These are phyloP conservation scores for Globisporangium radiosum DNA, from an alignment of 352 stramenopile genomes.

Conservation along the genomic window DNA sequence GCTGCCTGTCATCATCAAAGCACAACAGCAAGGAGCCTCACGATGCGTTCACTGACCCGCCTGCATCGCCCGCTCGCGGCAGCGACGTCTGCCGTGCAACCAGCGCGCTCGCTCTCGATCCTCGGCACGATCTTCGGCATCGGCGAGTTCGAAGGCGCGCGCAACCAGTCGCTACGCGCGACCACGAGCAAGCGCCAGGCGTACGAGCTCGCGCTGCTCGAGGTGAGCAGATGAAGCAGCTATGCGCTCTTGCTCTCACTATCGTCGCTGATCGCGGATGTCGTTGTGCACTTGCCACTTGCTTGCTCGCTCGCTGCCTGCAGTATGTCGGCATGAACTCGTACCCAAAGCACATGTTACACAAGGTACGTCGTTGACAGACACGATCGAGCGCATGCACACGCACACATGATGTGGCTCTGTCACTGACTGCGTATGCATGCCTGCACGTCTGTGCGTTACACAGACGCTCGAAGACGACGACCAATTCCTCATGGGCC, in stretches of 20 bases:
- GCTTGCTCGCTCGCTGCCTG: background rate
- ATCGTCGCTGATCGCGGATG: too few relatives aligned
- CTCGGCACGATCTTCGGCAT: constrained; percentile 76
- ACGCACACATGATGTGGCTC: background rate
- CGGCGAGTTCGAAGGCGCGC: constrained; percentile 68
- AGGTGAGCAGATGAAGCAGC: constrained; percentile 17
- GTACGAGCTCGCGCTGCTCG: constrained; percentile 62
- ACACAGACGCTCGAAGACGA: constrained; percentile 44
- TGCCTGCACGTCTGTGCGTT: too few relatives aligned
- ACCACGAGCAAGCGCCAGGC: constrained; percentile 64
- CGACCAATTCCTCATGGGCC: constrained; percentile 71
- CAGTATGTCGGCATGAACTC: constrained; percentile 80
- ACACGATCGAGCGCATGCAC: background rate
- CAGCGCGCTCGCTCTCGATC: constrained; percentile 47
- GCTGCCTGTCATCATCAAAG: constrained; percentile 2
- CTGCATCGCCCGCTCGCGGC: background rate
- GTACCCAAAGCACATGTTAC: constrained; percentile 67
- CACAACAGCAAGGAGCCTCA: background rate
- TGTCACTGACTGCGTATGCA: background rate
- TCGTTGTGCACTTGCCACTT: background rate
- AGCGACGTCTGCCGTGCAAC: background rate
- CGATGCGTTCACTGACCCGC: constrained; percentile 1
- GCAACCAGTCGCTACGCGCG: constrained; percentile 45
- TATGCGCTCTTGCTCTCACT: background rate
- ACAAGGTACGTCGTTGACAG: constrained; percentile 26